Evolutionary conservation across 108 stramenopile species (phyloP), one percentile per base, ranked within the genome.

Genomic region (Aurantiochytrium sp.): DNA sequence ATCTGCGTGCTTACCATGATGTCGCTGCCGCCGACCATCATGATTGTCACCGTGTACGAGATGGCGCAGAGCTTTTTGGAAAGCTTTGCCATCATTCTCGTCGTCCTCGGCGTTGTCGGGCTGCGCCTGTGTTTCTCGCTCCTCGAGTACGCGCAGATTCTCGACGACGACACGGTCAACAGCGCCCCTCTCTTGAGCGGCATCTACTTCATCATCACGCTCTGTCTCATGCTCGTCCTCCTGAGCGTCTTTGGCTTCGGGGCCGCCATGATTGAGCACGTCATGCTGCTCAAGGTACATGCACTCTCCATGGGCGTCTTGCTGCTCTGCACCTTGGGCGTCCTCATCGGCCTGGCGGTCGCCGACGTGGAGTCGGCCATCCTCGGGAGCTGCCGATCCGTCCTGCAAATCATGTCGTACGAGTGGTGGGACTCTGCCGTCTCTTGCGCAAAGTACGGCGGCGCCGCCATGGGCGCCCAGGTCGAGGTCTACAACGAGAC

Each of bases 401-500:
- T 81, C 45, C 17, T 81, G 42, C 73, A 81, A 48, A 81, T 81
- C 30, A 81, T 81, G 73, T 81, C 73, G 24, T 41, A 81, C 42
- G 4, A 81, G 45, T 81, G 73, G 73, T 81, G 73, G 73, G 27
- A 48, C 10, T 41, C 39, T 27, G 30, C 73, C 10, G 73, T 81
- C 6, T 27, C n/a, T 2, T 81, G 73, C 73, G 12, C 12, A 37
- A 81, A 81, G 73, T 81, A 81, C 3, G 73, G 73, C 15, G 73
- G 73, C n/a, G 45, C 73, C 1, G 73, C 45, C 39, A 81, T 48
- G 45, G 73, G 73, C 39, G 73, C 73, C n/a, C 73, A 81, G 24
- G 73, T 81, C 12, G 73, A 81, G 24, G 73, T 81, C 10, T 81
- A 81, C 73, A 81, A 81, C 32, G 30, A 22, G 1, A 81, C 73